Percentiles rank a stretch among this genome's conserved stretches.
These are phyloP conservation scores for Erigeron canadensis DNA, from an alignment of 129 eudicot genomes.

Conservation along the genomic window DNA sequence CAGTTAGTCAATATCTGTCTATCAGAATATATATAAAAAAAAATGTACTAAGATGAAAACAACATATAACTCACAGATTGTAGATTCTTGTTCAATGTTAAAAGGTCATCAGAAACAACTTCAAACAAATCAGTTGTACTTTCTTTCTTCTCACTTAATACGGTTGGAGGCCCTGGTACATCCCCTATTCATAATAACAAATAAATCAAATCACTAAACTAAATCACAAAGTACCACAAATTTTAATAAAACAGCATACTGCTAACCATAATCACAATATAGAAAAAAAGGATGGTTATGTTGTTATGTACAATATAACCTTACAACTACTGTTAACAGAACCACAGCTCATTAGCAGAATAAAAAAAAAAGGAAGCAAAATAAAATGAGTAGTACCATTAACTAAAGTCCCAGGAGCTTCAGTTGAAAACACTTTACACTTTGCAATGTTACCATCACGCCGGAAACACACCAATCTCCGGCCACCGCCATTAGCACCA, in stretches of 20 bases:
- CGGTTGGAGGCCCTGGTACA: constrained; percentile 46
- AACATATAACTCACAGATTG: constrained; percentile 60
- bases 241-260: too few species aligned
- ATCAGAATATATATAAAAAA: too few species aligned
- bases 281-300: too few species aligned
- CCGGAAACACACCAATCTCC: constrained; percentile 48
- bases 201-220: constrained; percentile 8
- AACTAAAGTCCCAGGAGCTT: constrained; percentile 63
- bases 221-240: too few species aligned
- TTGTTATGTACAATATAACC: too few species aligned
- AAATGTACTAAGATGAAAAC: neutral
- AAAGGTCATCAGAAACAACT: constrained; percentile 82
- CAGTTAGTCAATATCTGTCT: too few species aligned
- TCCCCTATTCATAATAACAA: constrained; percentile 35
- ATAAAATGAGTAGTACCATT: constrained; percentile 46
- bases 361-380: neutral
- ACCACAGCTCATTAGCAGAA: neutral
- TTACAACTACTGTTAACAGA: too few species aligned
- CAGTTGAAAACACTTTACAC: constrained; percentile 53
- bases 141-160: constrained; percentile 51
- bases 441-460: constrained; percentile 38
- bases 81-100: constrained; percentile 75
- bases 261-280: too few species aligned
- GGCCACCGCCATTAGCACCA: constrained; percentile 27
- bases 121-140: constrained; percentile 62